Evolutionary conservation across 2,329 filamentous ascomycete genomes (phyloP), one percentile per base, ranked within the genome.

Genomic region (Clonostachys rosea): DNA sequence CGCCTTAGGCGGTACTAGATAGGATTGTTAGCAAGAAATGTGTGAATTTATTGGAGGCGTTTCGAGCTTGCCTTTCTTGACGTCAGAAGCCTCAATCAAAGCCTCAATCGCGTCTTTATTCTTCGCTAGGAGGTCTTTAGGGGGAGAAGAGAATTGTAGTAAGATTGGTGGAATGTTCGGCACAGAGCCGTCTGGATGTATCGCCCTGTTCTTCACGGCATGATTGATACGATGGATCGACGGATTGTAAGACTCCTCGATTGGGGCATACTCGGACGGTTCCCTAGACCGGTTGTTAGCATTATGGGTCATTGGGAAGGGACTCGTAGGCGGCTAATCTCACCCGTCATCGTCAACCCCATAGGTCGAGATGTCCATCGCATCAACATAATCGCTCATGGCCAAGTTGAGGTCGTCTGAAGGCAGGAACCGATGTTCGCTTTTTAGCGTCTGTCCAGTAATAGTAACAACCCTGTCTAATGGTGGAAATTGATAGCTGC

Each of bases 381-480:
- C 83, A 62, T 97, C 90, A 8, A 99, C 90, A 56, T 92, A 97
- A 52, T 89, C 83, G 62, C 84, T 86, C 91, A 99, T 97, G 2
- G 90, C 86, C 43, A 85, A 71, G 46, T 81, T 77, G 20, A 99
- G 75, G 34, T 88, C 81, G 3, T 87, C 76, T 10, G 74, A 84
- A 0, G 94, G 94, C 3, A 99, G 73, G 50, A 95, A 84, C 35
- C 89, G 86, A 54, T 99, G 91, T 56, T 92, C 84, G 11, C 81
- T 88, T 30, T 30, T 30, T 43, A 96, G 71, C 9, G 80, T 78
- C 53, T 89, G 87, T 1, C 92, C 92, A 11, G 84, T 90, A n/a
- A 95, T 78, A 0, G 91, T 96, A 50, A 96, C 71, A 30, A 97
- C 86, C 51, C 82, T 87, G 61, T 96, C 91, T 11, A 99, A 71